A percentile compares a stretch with the other conserved stretches of the same genome.
These are phyloP conservation scores for Penicillium palitans DNA, from an alignment of 2,329 filamentous ascomycete species.

Conservation along the genomic window DNA sequence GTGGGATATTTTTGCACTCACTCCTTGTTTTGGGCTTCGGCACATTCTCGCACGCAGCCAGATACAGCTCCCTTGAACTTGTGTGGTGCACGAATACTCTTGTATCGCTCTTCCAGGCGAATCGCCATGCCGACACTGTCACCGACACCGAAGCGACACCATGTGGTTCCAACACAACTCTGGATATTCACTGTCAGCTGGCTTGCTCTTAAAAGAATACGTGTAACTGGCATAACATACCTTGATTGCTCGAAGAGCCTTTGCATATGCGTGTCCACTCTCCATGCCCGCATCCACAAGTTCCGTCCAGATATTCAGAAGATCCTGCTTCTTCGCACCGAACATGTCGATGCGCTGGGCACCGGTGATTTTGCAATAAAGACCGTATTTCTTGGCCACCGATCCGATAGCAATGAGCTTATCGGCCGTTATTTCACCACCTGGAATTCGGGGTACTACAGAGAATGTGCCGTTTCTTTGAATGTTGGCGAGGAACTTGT, in stretches of 20 bases:
- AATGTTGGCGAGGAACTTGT: conserved; percentile 83
- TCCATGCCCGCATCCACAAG: conserved; percentile 85
- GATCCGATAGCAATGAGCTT: conserved; percentile 80
- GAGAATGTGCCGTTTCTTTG: conserved; percentile 90
- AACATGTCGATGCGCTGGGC: conserved; percentile 93
- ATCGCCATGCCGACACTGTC: conserved; percentile 92
- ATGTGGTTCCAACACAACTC: conserved; percentile 86
- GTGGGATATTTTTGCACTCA: conserved; percentile 40
- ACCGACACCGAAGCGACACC: conserved; percentile 85
- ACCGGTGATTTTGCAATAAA: conserved; percentile 92
- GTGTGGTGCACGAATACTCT: conserved; percentile 83
- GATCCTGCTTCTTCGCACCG: conserved; percentile 82
- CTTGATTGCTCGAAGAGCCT: conserved; percentile 84
- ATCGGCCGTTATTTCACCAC: conserved; percentile 83
- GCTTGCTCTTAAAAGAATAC: neutral
- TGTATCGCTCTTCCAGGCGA: conserved; percentile 83
- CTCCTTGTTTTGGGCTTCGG: conserved; percentile 91
- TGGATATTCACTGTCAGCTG: conserved; percentile 19
- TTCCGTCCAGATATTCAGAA: conserved; percentile 77
- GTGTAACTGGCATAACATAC: conserved; percentile 18
- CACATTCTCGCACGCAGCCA: conserved; percentile 89
- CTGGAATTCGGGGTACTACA: conserved; percentile 78
- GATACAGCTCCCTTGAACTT: conserved; percentile 91
- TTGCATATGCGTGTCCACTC: conserved; percentile 86
- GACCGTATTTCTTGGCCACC: conserved; percentile 77